These are phyloP conservation scores for Middelhovenomyces tepae DNA, from an alignment of 805 yeast genomes.

Conservation along the genomic window DNA sequence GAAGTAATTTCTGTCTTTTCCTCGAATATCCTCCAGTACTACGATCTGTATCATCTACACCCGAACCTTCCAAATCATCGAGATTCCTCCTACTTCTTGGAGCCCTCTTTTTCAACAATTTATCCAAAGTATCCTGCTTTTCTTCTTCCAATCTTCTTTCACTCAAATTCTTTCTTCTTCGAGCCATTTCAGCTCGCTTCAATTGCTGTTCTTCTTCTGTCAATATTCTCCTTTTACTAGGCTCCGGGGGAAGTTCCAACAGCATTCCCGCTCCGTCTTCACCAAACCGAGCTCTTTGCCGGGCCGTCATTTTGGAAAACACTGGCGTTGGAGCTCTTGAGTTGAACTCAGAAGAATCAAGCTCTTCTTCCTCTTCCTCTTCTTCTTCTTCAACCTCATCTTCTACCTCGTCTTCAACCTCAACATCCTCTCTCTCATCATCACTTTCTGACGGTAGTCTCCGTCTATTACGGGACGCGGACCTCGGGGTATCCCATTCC, in stretches of 20 bases:
- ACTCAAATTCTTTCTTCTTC: constrained; percentile 77
- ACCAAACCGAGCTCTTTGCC: constrained; percentile 29
- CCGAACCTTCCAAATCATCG: constrained; percentile 13
- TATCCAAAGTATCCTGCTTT: constrained; percentile 83
- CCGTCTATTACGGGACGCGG: no score
- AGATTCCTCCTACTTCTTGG: constrained; percentile 27
- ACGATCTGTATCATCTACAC: constrained; percentile 13
- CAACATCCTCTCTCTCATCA: constrained; percentile 10
- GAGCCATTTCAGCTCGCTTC: constrained; percentile 77
- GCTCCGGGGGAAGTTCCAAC: constrained; percentile 22
- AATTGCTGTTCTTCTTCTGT: constrained; percentile 80
- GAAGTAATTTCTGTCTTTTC: constrained; percentile 19
- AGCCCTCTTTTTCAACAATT: constrained; percentile 76
- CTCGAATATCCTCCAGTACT: constrained; percentile 3
- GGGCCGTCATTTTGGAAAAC: constrained; percentile 29
- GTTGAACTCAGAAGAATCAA: constrained; percentile 13
- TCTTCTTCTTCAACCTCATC: constrained; percentile 16
- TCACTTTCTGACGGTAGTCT: constrained; percentile 11
- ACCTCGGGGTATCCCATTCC: no score
- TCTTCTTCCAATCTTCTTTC: constrained; percentile 84
- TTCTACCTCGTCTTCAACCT: constrained; percentile 11
- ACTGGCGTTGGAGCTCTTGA: constrained; percentile 13
- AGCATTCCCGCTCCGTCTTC: constrained; percentile 22
- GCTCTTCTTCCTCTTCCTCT: constrained; percentile 19
- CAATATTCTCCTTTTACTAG: constrained; percentile 43